phyloP scores from a whole-genome alignment of 164 flowering plant genomes.

The Tinospora cordifolia region DNA sequence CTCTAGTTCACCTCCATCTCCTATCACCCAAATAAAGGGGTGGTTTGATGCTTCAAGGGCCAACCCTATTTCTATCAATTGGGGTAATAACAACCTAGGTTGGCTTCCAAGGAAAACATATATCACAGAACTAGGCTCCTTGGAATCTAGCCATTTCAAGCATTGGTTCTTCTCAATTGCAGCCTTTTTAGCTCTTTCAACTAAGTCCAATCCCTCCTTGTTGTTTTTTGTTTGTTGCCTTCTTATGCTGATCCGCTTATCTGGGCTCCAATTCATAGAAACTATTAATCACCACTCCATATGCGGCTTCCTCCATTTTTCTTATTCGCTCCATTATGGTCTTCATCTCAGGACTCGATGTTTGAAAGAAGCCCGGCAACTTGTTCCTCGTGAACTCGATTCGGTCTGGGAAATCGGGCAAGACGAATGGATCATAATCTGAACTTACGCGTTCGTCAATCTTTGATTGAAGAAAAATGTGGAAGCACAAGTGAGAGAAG shows the following conservation, averaged over 20 bases:
- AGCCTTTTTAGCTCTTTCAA: conserved; percentile 29
- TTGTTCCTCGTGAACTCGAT: conserved; percentile 30
- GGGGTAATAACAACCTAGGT: conserved; percentile 15
- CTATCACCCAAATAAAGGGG: conserved; percentile 45
- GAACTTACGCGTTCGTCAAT: conserved; percentile 15
- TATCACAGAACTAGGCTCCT: conserved; percentile 28
- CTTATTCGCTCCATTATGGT: background rate
- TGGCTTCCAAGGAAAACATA: conserved; percentile 49
- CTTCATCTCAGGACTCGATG: background rate
- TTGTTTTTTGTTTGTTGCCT: conserved; percentile 24
- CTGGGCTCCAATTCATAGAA: conserved; percentile 8
- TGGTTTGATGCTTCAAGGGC: conserved; percentile 40
- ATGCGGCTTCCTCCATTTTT: background rate
- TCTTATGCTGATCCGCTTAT: conserved; percentile 11
- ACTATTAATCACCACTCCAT: conserved; percentile 6
- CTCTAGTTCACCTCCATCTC: conserved; percentile 20
- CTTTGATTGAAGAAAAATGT: conserved; percentile 4
- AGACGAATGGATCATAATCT: conserved; percentile 23
- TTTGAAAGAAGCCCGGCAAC: conserved; percentile 15
- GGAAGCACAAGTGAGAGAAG: conserved; percentile 21
- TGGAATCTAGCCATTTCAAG: conserved; percentile 39
- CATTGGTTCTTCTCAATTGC: conserved; percentile 24
- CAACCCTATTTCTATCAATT: conserved; percentile 40
- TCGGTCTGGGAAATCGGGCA: conserved; percentile 40
- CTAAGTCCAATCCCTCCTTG: conserved; percentile 23